Conservation (phyloP, 768 basidiomycete species). For the Amanita pseudoporphyria region DNA sequence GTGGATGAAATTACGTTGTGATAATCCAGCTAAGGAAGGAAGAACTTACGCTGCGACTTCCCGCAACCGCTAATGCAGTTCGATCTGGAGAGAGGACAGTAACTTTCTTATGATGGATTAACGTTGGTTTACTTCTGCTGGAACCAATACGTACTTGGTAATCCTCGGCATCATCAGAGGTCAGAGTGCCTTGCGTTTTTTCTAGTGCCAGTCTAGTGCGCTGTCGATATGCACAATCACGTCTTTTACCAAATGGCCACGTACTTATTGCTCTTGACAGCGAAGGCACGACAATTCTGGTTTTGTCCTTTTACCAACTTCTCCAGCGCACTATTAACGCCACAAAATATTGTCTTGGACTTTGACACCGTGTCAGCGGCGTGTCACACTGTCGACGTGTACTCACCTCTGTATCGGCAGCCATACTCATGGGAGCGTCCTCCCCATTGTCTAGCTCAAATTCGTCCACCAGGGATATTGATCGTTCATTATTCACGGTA, state of each 20-base stretch:
- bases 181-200: conserved; percentile 52
- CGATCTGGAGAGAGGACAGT: conserved; percentile 71
- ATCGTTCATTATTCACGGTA: conserved; percentile 41
- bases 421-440: conserved; percentile 97
- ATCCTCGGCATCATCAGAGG: conserved; percentile 53
- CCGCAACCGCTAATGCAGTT: conserved; percentile 58
- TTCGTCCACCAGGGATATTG: conserved; percentile 52
- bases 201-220: conserved; percentile 40
- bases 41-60: conserved; percentile 53
- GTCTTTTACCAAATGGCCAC: conserved; percentile 12
- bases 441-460: conserved; percentile 70
- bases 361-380: conserved; percentile 12
- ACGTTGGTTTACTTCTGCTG: conserved; percentile 1
- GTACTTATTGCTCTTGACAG: conserved; percentile 49
- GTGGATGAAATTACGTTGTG: conserved; percentile 7
- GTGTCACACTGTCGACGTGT: conserved; percentile 4
- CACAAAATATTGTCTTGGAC: conserved; percentile 61
- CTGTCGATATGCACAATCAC: neutral
- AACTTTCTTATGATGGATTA: conserved; percentile 57
- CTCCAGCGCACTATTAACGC: conserved; percentile 73
- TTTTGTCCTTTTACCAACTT: conserved; percentile 59
- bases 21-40: conserved; percentile 9
- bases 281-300: conserved; percentile 76
- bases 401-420: conserved; percentile 50
- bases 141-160: conserved; percentile 58